phyloP scores from a whole-genome alignment of 2,329 filamentous ascomycete species.

The Corniculantispora saksenae region DNA sequence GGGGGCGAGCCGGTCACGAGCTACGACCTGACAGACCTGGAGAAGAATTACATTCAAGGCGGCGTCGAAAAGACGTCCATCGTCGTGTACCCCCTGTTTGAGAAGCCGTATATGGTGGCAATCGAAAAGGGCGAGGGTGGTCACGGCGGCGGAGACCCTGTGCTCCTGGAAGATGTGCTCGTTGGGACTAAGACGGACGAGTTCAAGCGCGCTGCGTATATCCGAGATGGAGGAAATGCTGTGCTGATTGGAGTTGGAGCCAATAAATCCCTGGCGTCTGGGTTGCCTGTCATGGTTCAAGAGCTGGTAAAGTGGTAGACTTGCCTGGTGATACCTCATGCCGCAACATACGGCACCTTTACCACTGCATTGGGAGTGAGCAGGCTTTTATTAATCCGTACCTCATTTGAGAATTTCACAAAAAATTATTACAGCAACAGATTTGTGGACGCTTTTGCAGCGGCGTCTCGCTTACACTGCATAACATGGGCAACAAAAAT shows the following conservation, averaged over 20 bases:
- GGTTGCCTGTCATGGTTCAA: slow-evolving; percentile 27
- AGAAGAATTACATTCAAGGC: slow-evolving; percentile 35
- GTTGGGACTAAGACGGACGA: slow-evolving; percentile 37
- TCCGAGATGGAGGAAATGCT: slow-evolving; percentile 46
- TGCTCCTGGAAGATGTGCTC: slow-evolving; percentile 46
- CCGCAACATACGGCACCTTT: too few species aligned
- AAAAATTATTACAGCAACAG: too few species aligned
- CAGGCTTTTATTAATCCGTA: too few species aligned
- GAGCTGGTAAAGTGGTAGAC: slow-evolving; percentile 26
- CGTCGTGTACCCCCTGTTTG: slow-evolving; percentile 44
- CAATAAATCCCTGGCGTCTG: slow-evolving; percentile 39
- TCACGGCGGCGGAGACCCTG: slow-evolving; percentile 49
- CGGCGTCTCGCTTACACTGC: too few species aligned
- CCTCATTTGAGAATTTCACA: too few species aligned
- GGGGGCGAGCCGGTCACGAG: slow-evolving; percentile 41
- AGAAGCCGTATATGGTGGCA: slow-evolving; percentile 42
- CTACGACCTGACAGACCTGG: slow-evolving; percentile 15
- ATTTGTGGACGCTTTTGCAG: too few species aligned
- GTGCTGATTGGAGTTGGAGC: slow-evolving; percentile 46
- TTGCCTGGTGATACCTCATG: too few species aligned
- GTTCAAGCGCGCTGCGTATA: slow-evolving; percentile 42
- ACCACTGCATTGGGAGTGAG: too few species aligned
- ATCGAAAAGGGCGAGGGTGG: slow-evolving; percentile 42
- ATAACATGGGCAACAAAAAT: too few species aligned
- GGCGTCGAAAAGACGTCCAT: slow-evolving; percentile 38